Base-by-base conservation (phyloP, 23 red algal genomes). In the Pyropia haitanensis region DNA sequence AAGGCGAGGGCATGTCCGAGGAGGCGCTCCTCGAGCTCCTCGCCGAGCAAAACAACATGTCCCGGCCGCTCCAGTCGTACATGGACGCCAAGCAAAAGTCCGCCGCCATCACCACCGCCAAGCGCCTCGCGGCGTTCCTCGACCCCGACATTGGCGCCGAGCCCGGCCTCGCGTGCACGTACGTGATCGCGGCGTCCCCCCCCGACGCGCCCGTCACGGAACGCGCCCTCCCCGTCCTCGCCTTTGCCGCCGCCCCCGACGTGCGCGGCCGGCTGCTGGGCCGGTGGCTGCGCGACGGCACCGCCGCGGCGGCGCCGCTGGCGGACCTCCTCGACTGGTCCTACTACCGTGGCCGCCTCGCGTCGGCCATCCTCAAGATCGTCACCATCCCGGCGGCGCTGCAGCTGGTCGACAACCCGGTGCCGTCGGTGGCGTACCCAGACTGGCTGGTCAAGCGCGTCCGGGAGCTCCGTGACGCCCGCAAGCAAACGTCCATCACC, bases 41-140 rank as follows among this genome's bases (percentile, higher is more conserved):
- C 3, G 87, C 82, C 10, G 94, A 98, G 66, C 94, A 98, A 55
- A 98, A 89, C 33, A 89, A 86, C 51, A 98, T 98, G 94, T 91
- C 86, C 63, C 85, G 85, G 32, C 73, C 86, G 27, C 52, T 98
- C 5, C 53, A 72, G n/a, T 80, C 78, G 7, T 98, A 98, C 71
- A 62, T 98, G 23, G 53, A 63, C 16, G 81, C 69, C 10, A 68
- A 73, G 19, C 94, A 98, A 63, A 98, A 98, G 71, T 81, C 73
- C 58, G 63, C 63, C 18, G 94, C 94, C 14, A 98, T 98, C 25
- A 98, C 94, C 24, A 84, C 77, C 49, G 94, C 94, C n/a, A 81
- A 79, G 46, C 77, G 94, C 46, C 70, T 98, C 67, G 71, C 81
- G 24, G 94, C 86, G 50, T 88, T 98, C 29, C 61, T 98, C 7